Conservation (phyloP, 495 filamentous ascomycete species). For the Penicillium cinerascens region DNA sequence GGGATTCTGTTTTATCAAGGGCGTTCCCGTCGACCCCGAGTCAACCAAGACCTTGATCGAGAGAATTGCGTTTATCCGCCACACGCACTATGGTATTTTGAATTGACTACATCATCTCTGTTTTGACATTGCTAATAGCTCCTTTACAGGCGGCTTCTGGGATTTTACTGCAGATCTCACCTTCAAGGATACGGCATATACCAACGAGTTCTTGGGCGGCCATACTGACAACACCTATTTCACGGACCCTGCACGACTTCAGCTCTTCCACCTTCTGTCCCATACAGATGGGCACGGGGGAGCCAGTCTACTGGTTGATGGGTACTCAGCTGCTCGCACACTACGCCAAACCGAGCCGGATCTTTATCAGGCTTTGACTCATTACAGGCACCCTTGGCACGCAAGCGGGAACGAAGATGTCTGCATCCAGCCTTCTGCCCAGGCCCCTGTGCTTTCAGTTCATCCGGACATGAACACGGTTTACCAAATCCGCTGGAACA, state of each 20-base stretch:
- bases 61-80: slow-evolving; percentile 75
- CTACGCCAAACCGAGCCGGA: slow-evolving; percentile 46
- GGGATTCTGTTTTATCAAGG: slow-evolving; percentile 70
- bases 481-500: slow-evolving; percentile 83
- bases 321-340: slow-evolving; percentile 63
- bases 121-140: slow-evolving; percentile 3
- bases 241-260: slow-evolving; percentile 81
- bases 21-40: slow-evolving; percentile 62
- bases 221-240: slow-evolving; percentile 97
- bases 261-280: slow-evolving; percentile 84
- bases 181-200: slow-evolving; percentile 92
- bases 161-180: slow-evolving; percentile 88
- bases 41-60: slow-evolving; percentile 68
- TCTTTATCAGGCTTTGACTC: slow-evolving; percentile 51
- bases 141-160: slow-evolving; percentile 72
- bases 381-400: slow-evolving; percentile 61
- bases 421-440: slow-evolving; percentile 63
- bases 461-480: slow-evolving; percentile 37
- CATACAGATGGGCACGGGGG: slow-evolving; percentile 67
- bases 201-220: slow-evolving; percentile 65
- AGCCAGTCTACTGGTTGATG: slow-evolving; percentile 74
- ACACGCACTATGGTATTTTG: slow-evolving; percentile 77
- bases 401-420: slow-evolving; percentile 81
- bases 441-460: slow-evolving; percentile 61
- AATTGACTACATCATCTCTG: background rate